Evolutionary conservation across 306 rosid genomes (phyloP), one percentile per base, ranked within the genome.

Genomic region (Fragaria vesca): DNA sequence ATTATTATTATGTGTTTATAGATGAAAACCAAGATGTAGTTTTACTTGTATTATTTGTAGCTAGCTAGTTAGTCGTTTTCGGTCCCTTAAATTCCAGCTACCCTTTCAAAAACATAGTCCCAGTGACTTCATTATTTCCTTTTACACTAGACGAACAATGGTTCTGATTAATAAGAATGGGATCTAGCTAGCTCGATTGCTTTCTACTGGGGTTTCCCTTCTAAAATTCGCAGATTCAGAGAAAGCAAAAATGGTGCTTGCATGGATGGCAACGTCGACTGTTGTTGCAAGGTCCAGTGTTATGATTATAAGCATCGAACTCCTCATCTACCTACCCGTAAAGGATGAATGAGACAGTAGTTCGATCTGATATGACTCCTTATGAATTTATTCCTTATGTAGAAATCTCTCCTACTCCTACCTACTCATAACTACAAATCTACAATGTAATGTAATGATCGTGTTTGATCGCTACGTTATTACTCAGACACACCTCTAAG

Each of bases 201-300:
- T 46, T 38, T 38, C 5, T 12, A 2, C 10, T 46, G 50, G 50
- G 50, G 3, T 3, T 46, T 46, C 13, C 50, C 50, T 46, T 38
- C 1, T 32, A 5, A 38, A 38, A 38, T 11, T 60, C 18, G 13
- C 65, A 24, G 5, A 24, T 3, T 24, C 8, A 24, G 4, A 4
- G 3, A 60, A 60, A 60, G 66, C 66, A 26, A 26, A 32, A 24
- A 12, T 60, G 66, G 66, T 26, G 66, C 66, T 60, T 26, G 36
- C 66, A 60, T 60, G 66, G 66, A 60, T 60, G 66, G 66, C 66
- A 60, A 60, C 66, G 13, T 10, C 17, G 8, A 60, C 18, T 60
- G 66, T 28, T 60, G 66, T 13, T 26, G 36, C 2, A 5, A 26
- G 36, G 26, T 12, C 66, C 18, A 60, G 9, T 55, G 28, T 9